These are phyloP conservation scores for Acmispon strigosus DNA, from an alignment of 306 rosid species.

Conservation along the genomic window DNA sequence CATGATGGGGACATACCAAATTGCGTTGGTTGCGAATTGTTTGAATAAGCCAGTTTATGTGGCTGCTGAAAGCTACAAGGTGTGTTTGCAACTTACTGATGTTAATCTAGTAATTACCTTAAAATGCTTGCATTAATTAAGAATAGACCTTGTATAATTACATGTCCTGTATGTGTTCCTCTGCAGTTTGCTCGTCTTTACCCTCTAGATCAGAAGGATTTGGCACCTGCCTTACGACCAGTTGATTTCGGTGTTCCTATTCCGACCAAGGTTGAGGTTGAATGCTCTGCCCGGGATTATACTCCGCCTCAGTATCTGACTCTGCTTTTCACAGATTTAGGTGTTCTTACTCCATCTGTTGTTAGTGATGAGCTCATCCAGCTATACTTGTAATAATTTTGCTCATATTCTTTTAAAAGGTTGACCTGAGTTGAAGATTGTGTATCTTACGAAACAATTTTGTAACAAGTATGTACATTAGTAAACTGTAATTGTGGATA, in stretches of 20 bases:
- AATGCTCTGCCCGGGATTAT: conserved; percentile 89
- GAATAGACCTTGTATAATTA: not conserved
- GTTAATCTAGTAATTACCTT: not conserved
- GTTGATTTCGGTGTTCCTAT: conserved; percentile 91
- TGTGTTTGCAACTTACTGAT: conserved; percentile 11
- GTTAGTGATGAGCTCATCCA: conserved; percentile 98
- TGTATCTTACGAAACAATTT: not conserved
- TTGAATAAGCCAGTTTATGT: conserved; percentile 88
- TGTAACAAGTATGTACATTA: conserved; percentile 16
- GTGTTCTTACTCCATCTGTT: conserved; percentile 92
- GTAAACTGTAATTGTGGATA: not conserved
- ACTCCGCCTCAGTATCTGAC: conserved; percentile 97
- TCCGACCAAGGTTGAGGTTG: conserved; percentile 93
- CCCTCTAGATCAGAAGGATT: conserved; percentile 92
- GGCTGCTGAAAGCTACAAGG: conserved; percentile 99
- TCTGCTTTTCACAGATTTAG: conserved; percentile 85
- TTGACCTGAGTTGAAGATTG: not conserved
- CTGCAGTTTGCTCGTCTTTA: conserved; percentile 93
- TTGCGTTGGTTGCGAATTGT: conserved; percentile 81
- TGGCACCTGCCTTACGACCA: conserved; percentile 82
- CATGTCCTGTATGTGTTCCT: conserved; percentile 4
- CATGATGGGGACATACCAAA: conserved; percentile 98
- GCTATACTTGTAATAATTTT: conserved; percentile 47
- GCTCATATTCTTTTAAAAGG: not conserved
- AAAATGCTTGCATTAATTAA: not conserved